phyloP scores from a whole-genome alignment of 2,329 filamentous ascomycete genomes.

The Ophiostoma sp. region DNA sequence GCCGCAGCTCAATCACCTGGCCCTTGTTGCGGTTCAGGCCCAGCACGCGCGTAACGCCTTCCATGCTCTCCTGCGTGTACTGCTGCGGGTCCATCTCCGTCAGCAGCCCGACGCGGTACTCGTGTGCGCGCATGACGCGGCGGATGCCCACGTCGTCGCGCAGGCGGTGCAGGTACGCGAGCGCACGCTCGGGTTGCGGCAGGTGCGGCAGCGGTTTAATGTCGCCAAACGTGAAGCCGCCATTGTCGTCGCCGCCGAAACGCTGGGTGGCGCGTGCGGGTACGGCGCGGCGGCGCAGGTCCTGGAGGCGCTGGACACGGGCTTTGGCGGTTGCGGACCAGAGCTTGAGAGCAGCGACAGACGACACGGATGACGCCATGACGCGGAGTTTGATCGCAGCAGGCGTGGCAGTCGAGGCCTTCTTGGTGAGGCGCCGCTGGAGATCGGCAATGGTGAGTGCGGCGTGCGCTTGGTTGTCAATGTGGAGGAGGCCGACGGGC shows the following conservation, averaged over 20 bases:
- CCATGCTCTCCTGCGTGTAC: conserved; percentile 66
- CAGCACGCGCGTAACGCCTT: conserved; percentile 67
- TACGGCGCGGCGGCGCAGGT: conserved; percentile 17
- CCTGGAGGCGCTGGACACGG: conserved; percentile 16
- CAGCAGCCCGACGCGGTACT: conserved; percentile 76
- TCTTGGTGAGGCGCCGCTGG: background rate
- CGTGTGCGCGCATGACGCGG: conserved; percentile 74
- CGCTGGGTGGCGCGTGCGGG: conserved; percentile 23
- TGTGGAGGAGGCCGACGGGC: conserved; percentile 30
- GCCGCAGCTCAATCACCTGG: conserved; percentile 80
- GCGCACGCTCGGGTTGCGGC: conserved; percentile 65
- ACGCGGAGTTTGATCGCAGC: conserved; percentile 29
- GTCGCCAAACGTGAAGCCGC: conserved; percentile 69
- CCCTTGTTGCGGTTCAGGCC: conserved; percentile 84
- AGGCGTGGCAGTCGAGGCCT: background rate
- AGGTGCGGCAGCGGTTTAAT: conserved; percentile 72
- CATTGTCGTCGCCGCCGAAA: conserved; percentile 47
- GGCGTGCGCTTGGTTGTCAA: conserved; percentile 26
- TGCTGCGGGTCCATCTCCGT: conserved; percentile 92
- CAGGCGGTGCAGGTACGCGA: conserved; percentile 67
- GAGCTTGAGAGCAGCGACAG: conserved; percentile 28
- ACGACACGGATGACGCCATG: conserved; percentile 30
- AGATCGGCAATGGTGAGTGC: conserved; percentile 15
- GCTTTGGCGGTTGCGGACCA: conserved; percentile 25
- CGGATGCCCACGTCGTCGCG: conserved; percentile 80